Percentiles rank a stretch among this genome's conserved stretches.
These are phyloP conservation scores for Euphorbia lathyris DNA, from an alignment of 345 rosid species.

Conservation along the genomic window DNA sequence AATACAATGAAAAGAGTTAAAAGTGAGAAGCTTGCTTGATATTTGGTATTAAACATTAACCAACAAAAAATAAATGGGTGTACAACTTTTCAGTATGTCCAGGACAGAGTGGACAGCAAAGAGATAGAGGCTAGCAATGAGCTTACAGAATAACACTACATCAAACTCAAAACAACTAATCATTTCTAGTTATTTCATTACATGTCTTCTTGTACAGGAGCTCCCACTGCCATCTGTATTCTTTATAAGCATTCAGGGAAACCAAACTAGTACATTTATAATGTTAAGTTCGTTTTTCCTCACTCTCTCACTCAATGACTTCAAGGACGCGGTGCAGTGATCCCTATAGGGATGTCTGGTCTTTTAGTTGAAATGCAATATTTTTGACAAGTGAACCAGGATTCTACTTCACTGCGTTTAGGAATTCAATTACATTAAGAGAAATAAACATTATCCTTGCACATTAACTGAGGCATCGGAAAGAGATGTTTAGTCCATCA, in stretches of 20 bases:
- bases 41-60: conserved; percentile 4
- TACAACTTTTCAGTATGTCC: conserved; percentile 1
- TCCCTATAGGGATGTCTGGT: too few species aligned
- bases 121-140: not conserved
- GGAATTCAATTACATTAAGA: not conserved
- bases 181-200: not conserved
- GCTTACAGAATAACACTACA: not conserved
- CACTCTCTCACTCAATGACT: too few species aligned
- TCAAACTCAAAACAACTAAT: not conserved
- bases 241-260: not conserved
- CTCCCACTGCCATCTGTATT: not conserved
- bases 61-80: not conserved
- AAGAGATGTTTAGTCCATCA: not conserved
- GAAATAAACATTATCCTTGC: not conserved
- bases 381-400: not conserved
- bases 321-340: not conserved
- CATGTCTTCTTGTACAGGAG: not conserved
- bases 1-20: conserved; percentile 7
- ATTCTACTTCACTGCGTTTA: not conserved
- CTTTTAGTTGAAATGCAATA: not conserved
- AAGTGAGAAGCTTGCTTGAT: not conserved
- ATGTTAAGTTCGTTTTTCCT: not conserved
- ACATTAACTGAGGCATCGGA: not conserved
- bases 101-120: not conserved
- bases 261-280: not conserved